These are phyloP conservation scores for Elaeagnus macrophylla DNA, from an alignment of 306 rosid genomes.

Conservation along the genomic window DNA sequence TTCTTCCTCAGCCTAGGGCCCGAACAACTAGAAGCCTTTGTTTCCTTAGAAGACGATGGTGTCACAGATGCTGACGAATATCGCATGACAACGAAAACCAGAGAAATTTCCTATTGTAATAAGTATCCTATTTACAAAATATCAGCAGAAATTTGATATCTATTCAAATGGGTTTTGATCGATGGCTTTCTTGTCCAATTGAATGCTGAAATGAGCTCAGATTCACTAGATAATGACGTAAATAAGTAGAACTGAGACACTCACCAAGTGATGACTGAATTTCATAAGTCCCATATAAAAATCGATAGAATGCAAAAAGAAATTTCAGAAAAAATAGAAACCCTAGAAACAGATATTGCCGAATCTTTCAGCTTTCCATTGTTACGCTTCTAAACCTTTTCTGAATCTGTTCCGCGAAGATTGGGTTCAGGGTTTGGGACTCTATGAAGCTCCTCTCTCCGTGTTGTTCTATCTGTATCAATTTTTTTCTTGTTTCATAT, in stretches of 20 bases:
- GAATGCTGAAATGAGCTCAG: slow-evolving; percentile 18
- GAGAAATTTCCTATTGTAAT: slow-evolving; percentile 12
- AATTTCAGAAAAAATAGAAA: slow-evolving; percentile 19
- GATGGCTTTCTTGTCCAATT: slow-evolving; percentile 28
- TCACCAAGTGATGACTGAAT: slow-evolving; percentile 24
- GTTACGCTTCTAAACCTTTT: background rate
- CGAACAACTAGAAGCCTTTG: slow-evolving; percentile 29
- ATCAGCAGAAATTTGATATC: slow-evolving; percentile 5
- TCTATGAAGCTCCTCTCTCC: slow-evolving; percentile 7
- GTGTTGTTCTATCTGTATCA: slow-evolving; percentile 7
- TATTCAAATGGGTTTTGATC: slow-evolving; percentile 22
- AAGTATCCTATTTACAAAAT: background rate
- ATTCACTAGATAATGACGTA: slow-evolving; percentile 20
- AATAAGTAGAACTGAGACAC: slow-evolving; percentile 11
- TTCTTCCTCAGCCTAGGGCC: slow-evolving; percentile 65
- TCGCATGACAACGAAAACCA: slow-evolving; percentile 65
- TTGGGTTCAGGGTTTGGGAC: slow-evolving; percentile 6
- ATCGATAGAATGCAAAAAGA: background rate
- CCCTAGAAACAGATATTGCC: slow-evolving; percentile 49
- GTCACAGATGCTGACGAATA: slow-evolving; percentile 31
- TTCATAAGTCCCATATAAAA: slow-evolving; percentile 15
- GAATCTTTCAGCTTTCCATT: slow-evolving; percentile 8
- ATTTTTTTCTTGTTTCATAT: slow-evolving; percentile 12
- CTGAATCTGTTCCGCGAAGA: background rate
- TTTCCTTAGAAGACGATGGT: slow-evolving; percentile 37